Percentiles rank a stretch among this genome's conserved stretches.
Evolutionary conservation across 1,139 yeast genomes (phyloP).

Genomic region (Spathaspora jeffriesii): DNA sequence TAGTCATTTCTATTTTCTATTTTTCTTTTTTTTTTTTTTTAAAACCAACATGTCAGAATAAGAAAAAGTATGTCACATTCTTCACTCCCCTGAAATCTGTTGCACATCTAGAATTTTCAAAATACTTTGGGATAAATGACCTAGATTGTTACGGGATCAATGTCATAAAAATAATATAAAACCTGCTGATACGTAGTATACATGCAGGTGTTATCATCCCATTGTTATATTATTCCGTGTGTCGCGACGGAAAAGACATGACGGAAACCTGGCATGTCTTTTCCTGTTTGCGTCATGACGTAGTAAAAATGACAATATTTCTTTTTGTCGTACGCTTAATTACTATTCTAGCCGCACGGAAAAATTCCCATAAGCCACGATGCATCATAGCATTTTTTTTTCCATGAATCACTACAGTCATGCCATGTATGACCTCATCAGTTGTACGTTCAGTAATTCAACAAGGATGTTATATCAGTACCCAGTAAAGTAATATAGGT

Average conservation of each 20-base stretch:
- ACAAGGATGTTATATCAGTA: too few species aligned
- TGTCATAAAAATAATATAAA: too few species aligned
- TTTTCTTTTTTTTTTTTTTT: background rate
- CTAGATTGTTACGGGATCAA: too few species aligned
- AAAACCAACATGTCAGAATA: too few species aligned
- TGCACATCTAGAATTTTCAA: too few species aligned
- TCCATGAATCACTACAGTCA: background rate
- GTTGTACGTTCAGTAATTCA: too few species aligned
- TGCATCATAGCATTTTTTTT: background rate
- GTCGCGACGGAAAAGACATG: background rate
- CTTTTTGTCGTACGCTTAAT: background rate
- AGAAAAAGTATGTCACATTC: too few species aligned
- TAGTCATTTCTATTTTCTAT: background rate
- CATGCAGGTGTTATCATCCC: too few species aligned
- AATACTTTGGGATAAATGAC: too few species aligned
- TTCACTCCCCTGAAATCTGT: too few species aligned
- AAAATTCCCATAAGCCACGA: background rate
- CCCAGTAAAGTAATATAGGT: too few species aligned
- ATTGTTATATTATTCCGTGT: background rate
- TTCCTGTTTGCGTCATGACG: background rate
- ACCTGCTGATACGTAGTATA: too few species aligned
- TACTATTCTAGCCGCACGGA: background rate
- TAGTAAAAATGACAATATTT: background rate
- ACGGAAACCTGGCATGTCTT: background rate
- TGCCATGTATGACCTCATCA: background rate